phyloP scores from a whole-genome alignment of 2,329 filamentous ascomycete genomes.

The Trichoderma guizhouense region DNA sequence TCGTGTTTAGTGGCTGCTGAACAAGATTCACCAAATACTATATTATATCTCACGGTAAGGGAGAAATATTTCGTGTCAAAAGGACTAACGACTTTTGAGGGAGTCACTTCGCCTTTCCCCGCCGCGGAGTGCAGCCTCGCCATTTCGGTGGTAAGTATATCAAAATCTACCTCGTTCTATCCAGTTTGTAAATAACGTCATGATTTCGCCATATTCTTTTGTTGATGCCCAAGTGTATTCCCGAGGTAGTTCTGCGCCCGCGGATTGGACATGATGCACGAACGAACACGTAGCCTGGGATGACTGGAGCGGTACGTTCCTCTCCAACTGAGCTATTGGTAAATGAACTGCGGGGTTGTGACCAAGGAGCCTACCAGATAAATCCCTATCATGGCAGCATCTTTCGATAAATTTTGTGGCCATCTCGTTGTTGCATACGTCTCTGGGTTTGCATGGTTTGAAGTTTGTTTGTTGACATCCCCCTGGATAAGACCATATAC shows the following conservation, averaged over 20 bases:
- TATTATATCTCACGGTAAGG: too few species aligned
- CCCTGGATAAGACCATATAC: too few species aligned
- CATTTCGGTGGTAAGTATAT: background rate
- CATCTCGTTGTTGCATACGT: too few species aligned
- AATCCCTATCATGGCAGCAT: background rate
- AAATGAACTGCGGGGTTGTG: background rate
- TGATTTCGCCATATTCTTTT: background rate
- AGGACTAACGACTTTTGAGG: background rate
- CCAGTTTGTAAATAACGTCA: background rate
- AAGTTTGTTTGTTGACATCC: too few species aligned
- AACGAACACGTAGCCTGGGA: background rate
- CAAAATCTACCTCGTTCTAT: background rate
- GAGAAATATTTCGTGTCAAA: too few species aligned
- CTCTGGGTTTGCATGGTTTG: too few species aligned
- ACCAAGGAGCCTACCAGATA: background rate
- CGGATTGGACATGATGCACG: background rate
- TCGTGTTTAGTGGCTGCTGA: too few species aligned
- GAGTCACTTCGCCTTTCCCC: background rate
- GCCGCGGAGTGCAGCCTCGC: too few species aligned
- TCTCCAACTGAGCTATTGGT: background rate
- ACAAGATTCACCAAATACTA: too few species aligned
- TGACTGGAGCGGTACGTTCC: background rate
- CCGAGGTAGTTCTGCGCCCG: background rate
- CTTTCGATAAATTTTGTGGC: background rate
- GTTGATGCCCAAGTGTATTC: background rate